These are phyloP conservation scores for Phytophthora macrochlamydospora DNA, from an alignment of 352 stramenopile species.

Conservation along the genomic window DNA sequence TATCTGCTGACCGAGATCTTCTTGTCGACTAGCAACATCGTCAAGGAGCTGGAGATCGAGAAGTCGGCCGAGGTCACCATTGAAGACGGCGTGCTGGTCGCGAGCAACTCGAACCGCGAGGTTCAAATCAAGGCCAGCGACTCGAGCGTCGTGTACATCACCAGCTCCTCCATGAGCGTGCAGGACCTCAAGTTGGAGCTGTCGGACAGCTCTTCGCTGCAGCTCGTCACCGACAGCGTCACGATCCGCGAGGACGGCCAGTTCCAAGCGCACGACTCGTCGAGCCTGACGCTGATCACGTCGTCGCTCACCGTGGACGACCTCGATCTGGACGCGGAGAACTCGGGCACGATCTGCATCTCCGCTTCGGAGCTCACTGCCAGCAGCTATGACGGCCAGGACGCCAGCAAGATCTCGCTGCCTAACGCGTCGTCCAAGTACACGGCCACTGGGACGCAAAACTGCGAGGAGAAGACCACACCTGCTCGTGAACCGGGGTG, in stretches of 20 bases:
- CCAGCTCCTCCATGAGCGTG: conserved; percentile 21
- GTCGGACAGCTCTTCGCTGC: conserved; percentile 24
- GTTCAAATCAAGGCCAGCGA: conserved; percentile 27
- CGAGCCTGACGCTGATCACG: conserved; percentile 25
- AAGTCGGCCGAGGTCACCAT: conserved; percentile 25
- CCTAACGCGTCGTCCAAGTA: conserved; percentile 37
- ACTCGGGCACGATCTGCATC: conserved; percentile 27
- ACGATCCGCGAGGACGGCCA: conserved; percentile 26
- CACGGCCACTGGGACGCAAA: conserved; percentile 14
- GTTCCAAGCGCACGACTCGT: conserved; percentile 27
- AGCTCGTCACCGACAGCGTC: conserved; percentile 27
- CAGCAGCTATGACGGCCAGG: conserved; percentile 26
- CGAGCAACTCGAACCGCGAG: conserved; percentile 25
- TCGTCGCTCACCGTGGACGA: conserved; percentile 21
- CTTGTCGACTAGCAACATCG: conserved; percentile 22
- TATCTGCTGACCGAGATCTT: conserved; percentile 39
- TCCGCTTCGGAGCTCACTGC: conserved; percentile 20
- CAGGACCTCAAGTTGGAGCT: conserved; percentile 32
- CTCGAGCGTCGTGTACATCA: conserved; percentile 28
- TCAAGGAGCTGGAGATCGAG: conserved; percentile 27
- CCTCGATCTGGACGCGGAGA: conserved; percentile 28
- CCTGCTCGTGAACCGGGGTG: conserved; percentile 24
- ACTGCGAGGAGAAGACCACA: conserved; percentile 16
- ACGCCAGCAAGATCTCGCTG: conserved; percentile 29
- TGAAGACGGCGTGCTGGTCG: conserved; percentile 26